Base-by-base conservation (phyloP, 2,329 filamentous ascomycete genomes). In the Aureobasidium sp. region DNA sequence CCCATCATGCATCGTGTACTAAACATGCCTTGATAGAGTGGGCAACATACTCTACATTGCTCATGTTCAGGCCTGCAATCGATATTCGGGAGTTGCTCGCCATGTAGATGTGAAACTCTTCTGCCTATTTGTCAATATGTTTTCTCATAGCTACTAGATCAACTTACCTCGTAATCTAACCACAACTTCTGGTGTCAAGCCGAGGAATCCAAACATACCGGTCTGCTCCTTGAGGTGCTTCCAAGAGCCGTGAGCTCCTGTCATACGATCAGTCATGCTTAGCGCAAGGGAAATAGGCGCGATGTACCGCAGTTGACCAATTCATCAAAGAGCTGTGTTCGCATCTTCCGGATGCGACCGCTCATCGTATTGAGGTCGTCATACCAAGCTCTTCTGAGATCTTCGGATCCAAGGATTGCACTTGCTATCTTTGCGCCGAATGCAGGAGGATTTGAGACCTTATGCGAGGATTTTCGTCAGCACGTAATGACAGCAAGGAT, bases 161-260 rank as follows among this genome's bases (percentile, higher is more conserved):
- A 32, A 8, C 42, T n/a, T 25, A 48, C 45, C 45, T 32, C 13
- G 15, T 3, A 48, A 8, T 13, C 83, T 83, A 66, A 82, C 67
- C 6, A 91, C 88, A 72, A 91, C 88, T 63, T 81, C 72, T 76
- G 90, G 86, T 9, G 74, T 82, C 72, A 92, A 76, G 9, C 89
- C 89, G 0, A 89, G 91, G 74, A 93, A 97, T 75, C 88, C 92
- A 78, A 97, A 97, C 92, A 97, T 97, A 78, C 92, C 92, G 72
- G 7, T 36, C 29, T 62, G 52, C 16, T 48, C 9, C 10, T 30
- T 21, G 72, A 97, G 93, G 77, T 97, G 92, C 71, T 90, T 89
- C 93, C 92, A 97, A 16, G 83, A 86, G 25, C 91, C 91, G 0
- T 91, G 91, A 0, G 91, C 96, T 8, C 30, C 30, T 32, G 8